phyloP scores from a whole-genome alignment of 805 yeast species.

The Sugiyamaella qingdaonensis region DNA sequence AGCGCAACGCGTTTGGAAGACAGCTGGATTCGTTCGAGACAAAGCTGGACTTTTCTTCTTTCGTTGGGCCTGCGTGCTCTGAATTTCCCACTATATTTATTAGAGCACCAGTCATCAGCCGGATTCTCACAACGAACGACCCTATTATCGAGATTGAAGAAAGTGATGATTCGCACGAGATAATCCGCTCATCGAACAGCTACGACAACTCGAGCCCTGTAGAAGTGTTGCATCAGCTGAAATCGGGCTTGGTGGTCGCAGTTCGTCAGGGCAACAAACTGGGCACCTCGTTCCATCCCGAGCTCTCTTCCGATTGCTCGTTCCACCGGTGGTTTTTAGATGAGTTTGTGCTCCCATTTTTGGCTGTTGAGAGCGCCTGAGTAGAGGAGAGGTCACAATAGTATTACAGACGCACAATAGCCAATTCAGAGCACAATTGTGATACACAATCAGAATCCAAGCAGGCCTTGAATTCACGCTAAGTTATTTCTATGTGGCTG shows the following conservation, averaged over 20 bases:
- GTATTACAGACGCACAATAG: too few relatives aligned
- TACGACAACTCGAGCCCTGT: constrained; percentile 18
- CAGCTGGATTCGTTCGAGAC: constrained; percentile 63
- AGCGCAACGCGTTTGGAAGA: constrained; percentile 75
- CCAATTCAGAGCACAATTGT: too few relatives aligned
- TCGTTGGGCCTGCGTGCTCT: constrained; percentile 29
- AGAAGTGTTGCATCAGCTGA: constrained; percentile 21
- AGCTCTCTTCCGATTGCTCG: constrained; percentile 52
- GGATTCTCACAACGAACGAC: constrained; percentile 12
- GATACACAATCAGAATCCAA: too few relatives aligned
- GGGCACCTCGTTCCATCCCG: constrained; percentile 82
- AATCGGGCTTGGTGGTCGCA: constrained; percentile 53
- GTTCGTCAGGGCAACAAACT: constrained; percentile 62
- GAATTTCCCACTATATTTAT: constrained; percentile 52
- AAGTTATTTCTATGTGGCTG: too few relatives aligned
- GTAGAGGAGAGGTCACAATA: too few relatives aligned
- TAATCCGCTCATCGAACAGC: constrained; percentile 1
- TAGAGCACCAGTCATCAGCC: constrained; percentile 67
- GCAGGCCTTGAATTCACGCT: too few relatives aligned
- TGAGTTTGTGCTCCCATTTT: constrained; percentile 44
- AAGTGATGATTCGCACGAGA: background rate
- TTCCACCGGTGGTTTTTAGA: constrained; percentile 70
- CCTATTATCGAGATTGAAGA: background rate
- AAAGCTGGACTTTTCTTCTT: constrained; percentile 38
- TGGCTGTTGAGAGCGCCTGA: background rate